These are phyloP conservation scores for Lolium rigidum DNA, from an alignment of 176 grass and related monocot genomes.

Conservation along the genomic window DNA sequence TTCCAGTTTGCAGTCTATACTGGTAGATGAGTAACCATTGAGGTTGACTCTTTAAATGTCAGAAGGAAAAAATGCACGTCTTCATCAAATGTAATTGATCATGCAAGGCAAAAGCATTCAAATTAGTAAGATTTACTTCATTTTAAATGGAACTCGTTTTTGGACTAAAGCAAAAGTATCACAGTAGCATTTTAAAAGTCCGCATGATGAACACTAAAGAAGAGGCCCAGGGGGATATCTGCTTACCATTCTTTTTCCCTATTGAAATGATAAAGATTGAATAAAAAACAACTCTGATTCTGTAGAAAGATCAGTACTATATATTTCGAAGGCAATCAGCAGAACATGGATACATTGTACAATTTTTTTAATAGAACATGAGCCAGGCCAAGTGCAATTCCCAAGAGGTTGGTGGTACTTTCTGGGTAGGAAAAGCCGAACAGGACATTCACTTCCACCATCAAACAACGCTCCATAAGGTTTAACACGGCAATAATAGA, in stretches of 20 bases:
- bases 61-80: background rate
- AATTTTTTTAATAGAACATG: too few species aligned
- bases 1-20: background rate
- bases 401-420: background rate
- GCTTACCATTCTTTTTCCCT: background rate
- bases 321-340: background rate
- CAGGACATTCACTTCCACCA: background rate
- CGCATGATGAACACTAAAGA: slow-evolving; percentile 15
- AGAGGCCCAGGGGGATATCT: background rate
- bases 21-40: background rate
- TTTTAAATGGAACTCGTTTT: background rate
- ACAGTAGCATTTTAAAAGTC: background rate
- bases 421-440: background rate
- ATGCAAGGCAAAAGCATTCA: background rate
- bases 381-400: too few species aligned
- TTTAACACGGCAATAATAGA: background rate
- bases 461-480: background rate
- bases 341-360: too few species aligned
- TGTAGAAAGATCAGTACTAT: background rate
- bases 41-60: background rate
- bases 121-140: slow-evolving; percentile 26
- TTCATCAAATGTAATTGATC: slow-evolving; percentile 8
- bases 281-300: background rate
- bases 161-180: background rate
- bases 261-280: background rate